Conservation (phyloP, 164 flowering plant genomes). For the Malania oleifera region DNA sequence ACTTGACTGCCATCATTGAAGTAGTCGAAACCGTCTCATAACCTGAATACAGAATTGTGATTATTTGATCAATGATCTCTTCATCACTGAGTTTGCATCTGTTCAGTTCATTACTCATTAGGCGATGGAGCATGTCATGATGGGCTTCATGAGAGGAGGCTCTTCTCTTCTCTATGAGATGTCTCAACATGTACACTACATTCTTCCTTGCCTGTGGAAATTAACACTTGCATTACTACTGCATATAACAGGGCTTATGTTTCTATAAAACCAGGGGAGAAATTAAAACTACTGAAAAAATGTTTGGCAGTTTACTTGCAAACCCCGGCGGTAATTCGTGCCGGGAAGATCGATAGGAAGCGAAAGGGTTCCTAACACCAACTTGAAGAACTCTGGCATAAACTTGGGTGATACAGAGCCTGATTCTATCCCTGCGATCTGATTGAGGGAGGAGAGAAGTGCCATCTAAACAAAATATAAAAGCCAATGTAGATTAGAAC, state of each 20-base stretch:
- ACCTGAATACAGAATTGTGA: constrained; percentile 61
- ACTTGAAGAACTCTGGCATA: constrained; percentile 77
- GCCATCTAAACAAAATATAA: constrained; percentile 64
- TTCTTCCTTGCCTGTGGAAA: constrained; percentile 45
- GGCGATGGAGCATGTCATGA: constrained; percentile 43
- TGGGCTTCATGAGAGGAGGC: constrained; percentile 28
- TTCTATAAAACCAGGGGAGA: neutral
- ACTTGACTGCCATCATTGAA: constrained; percentile 71
- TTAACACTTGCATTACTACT: too few relatives aligned
- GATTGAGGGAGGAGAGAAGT: constrained; percentile 67
- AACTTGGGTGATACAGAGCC: constrained; percentile 38
- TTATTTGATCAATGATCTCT: constrained; percentile 57
- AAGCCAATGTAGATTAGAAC: neutral
- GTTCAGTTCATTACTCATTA: constrained; percentile 29
- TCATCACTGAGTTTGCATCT: constrained; percentile 42
- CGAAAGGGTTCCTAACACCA: constrained; percentile 82
- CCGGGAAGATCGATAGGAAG: constrained; percentile 90
- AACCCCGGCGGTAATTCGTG: constrained; percentile 66
- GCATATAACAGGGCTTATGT: too few relatives aligned
- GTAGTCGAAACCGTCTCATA: constrained; percentile 68
- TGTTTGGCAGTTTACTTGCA: constrained; percentile 43
- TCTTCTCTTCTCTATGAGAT: constrained; percentile 46
- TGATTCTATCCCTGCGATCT: constrained; percentile 60
- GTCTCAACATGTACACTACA: constrained; percentile 27
- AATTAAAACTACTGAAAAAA: neutral